These are phyloP conservation scores for Ceratocystis albifundus DNA, from an alignment of 2,329 filamentous ascomycete genomes.

Conservation along the genomic window DNA sequence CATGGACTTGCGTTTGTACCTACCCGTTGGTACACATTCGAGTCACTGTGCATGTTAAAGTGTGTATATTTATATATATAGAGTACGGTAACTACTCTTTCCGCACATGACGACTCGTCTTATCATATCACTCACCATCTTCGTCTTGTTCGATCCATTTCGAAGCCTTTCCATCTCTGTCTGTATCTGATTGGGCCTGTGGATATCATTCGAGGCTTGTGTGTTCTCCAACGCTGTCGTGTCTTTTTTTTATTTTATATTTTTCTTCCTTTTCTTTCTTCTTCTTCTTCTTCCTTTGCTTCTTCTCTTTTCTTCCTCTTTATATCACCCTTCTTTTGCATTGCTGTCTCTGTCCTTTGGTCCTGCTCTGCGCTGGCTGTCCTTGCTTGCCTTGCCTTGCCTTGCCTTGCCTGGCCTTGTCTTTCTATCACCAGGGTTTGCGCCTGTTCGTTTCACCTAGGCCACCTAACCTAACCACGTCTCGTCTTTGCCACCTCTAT, in stretches of 20 bases:
- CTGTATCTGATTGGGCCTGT: background rate
- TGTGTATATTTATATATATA: background rate
- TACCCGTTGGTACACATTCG: background rate
- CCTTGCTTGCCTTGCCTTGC: background rate
- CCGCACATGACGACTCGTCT: background rate
- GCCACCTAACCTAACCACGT: background rate
- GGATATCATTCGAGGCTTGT: background rate
- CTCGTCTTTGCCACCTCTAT: slow-evolving; percentile 9
- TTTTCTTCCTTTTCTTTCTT: no score
- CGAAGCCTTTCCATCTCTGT: slow-evolving; percentile 4
- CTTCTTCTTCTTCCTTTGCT: no score
- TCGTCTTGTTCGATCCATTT: background rate
- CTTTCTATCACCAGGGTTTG: background rate
- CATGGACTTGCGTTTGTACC: background rate
- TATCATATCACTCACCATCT: background rate
- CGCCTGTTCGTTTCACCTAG: slow-evolving; percentile 13
- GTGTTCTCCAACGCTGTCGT: background rate
- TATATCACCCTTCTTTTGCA: background rate
- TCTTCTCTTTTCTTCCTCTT: background rate
- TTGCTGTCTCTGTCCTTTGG: background rate
- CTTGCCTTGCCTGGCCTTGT: background rate
- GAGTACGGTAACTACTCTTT: background rate
- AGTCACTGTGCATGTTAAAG: background rate
- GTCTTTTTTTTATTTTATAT: no score
- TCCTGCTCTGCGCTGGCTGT: no score